Evolutionary conservation across 805 yeast genomes (phyloP).

Genomic region (Metschnikowia chrysomelidarum): DNA sequence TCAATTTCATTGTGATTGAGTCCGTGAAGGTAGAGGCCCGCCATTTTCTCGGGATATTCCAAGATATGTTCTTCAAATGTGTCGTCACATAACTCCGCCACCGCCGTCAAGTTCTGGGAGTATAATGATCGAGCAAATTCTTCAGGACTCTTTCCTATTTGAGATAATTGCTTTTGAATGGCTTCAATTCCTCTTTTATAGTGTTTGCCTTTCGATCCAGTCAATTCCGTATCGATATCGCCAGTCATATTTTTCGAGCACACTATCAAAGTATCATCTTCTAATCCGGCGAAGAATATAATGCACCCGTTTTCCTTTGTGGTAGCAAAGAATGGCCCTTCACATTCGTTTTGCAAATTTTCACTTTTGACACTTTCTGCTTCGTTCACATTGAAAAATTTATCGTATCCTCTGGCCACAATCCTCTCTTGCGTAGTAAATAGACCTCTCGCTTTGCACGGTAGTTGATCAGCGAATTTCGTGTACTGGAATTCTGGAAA

Average conservation of each 20-base stretch:
- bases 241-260: constrained; percentile 94
- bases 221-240: constrained; percentile 17
- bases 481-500: constrained; percentile 90
- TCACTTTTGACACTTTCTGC: constrained; percentile 8
- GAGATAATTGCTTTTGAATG: constrained; percentile 51
- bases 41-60: constrained; percentile 58
- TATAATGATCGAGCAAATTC: constrained; percentile 59
- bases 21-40: constrained; percentile 92
- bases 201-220: constrained; percentile 52
- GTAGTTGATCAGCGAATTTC: constrained; percentile 51
- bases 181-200: constrained; percentile 68
- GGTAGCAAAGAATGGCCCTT: constrained; percentile 79
- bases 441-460: constrained; percentile 80
- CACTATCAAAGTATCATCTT: constrained; percentile 74
- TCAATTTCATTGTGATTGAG: constrained; percentile 63
- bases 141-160: constrained; percentile 34
- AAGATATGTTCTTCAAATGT: constrained; percentile 90
- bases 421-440: constrained; percentile 57
- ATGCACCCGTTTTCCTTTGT: constrained; percentile 94
- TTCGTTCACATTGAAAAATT: constrained; percentile 85
- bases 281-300: constrained; percentile 73
- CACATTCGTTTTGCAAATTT: constrained; percentile 30
- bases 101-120: constrained; percentile 67
- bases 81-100: constrained; percentile 92
- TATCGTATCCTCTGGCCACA: constrained; percentile 86